A percentile compares a stretch with the other conserved stretches of the same genome.
phyloP scores from a whole-genome alignment of 2,329 filamentous ascomycete species.

The Alternaria rosae region DNA sequence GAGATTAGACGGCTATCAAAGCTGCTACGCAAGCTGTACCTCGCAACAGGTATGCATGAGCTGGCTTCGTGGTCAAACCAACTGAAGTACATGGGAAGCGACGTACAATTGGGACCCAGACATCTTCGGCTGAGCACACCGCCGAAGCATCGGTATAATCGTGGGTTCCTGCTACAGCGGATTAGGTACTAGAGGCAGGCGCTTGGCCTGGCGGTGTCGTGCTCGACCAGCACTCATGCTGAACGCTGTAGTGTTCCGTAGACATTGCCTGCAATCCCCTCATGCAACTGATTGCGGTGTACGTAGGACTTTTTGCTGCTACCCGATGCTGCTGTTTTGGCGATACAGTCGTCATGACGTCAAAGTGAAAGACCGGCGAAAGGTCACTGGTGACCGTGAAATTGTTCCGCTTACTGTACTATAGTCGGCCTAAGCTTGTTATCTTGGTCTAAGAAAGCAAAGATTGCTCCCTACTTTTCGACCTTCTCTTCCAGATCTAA shows the following conservation, averaged over 20 bases:
- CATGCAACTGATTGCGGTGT: not conserved
- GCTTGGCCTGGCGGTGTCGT: not conserved
- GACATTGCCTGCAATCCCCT: not conserved
- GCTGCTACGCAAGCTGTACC: constrained; percentile 5
- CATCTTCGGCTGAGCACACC: constrained; percentile 2
- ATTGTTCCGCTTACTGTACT: not conserved
- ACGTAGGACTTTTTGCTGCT: not conserved
- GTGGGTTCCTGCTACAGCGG: not conserved
- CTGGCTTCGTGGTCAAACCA: constrained; percentile 12
- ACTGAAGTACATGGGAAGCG: constrained; percentile 16
- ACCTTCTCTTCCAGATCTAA: not conserved
- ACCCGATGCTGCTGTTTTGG: not conserved
- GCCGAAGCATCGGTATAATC: constrained; percentile 5
- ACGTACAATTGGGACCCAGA: constrained; percentile 8
- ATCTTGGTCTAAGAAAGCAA: not conserved
- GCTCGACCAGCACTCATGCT: not conserved
- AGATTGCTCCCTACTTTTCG: not conserved
- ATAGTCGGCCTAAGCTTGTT: not conserved
- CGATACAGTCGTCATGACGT: not conserved
- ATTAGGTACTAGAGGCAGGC: not conserved
- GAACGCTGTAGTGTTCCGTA: not conserved
- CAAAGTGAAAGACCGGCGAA: not conserved
- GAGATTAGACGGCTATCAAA: constrained; percentile 20
- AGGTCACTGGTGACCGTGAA: not conserved
- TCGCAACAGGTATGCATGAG: constrained; percentile 8